Base-by-base conservation (phyloP, 495 filamentous ascomycete genomes). In the Daldinia vernicosa region DNA sequence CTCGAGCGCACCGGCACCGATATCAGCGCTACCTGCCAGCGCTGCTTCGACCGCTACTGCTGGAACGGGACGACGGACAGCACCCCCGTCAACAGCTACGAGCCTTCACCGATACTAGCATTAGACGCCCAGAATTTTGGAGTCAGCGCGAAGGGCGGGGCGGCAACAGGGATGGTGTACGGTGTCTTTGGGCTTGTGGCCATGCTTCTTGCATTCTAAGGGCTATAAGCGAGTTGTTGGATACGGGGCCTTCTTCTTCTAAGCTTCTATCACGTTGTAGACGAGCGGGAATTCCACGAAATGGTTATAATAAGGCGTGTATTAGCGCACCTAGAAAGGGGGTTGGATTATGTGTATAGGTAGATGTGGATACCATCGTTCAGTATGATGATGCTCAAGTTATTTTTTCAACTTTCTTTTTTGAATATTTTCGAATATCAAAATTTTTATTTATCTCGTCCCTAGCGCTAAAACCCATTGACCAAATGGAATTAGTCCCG, bases 1-100 rank as follows among this genome's bases (percentile, higher is more conserved):
- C 85, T 93, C 63, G 85, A 89, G 60, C 85, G 92, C 45, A 94
- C 89, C 2, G 82, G 83, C 2, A 89, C 87, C 6, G 39, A 71
- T 9, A 84, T 92, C 0, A 92, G 92, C 0, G 81, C 84, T 11
- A 86, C 85, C 14, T 98, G 95, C 78, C 83, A 76, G 28, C 71
- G 83, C 45, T 98, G 95, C 80, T 97, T 98, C 76, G 66, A 82
- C 40, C 75, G 84, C 28, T 97, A 96, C 80, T 98, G 95, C 86
- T 98, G 95, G 94, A 84, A 95, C 74, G 94, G 94, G 5, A 91
- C 85, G 7, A 60, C 84, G 3, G 84, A 89, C 58, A 80, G 72
- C 26, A 83, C 69, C 4, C 70, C 74, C 14, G 66, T 75, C 9
- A 67, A 43, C 35, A 70, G 59, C 45, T 85, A 82, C 60, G 33